Percentiles rank a stretch among this genome's conserved stretches.
Evolutionary conservation across 164 flowering plant species (phyloP).

Genomic region (Cinnamomum chago): DNA sequence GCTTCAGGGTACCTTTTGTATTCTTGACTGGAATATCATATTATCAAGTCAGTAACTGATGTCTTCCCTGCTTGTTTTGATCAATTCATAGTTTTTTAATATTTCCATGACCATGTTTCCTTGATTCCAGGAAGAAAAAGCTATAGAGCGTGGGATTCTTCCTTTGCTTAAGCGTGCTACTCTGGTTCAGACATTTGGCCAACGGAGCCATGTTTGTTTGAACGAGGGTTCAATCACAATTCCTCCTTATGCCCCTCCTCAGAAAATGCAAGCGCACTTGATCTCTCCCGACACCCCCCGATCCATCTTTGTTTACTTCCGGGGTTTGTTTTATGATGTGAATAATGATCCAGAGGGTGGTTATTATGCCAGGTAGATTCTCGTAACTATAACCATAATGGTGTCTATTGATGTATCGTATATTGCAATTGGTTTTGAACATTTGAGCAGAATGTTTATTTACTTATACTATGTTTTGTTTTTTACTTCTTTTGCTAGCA

Average conservation of each 20-base stretch:
- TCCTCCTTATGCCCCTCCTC: conserved; percentile 98
- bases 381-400: not conserved
- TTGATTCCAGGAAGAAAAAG: conserved; percentile 75
- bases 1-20: not conserved
- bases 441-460: not conserved
- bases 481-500: too few relatives aligned
- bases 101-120: not conserved
- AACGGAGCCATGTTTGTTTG: conserved; percentile 87
- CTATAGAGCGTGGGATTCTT: conserved; percentile 90
- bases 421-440: not conserved
- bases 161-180: conserved; percentile 82
- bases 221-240: conserved; percentile 86
- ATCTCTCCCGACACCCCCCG: conserved; percentile 83
- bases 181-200: conserved; percentile 96
- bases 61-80: not conserved
- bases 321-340: conserved; percentile 92
- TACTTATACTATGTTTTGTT: not conserved
- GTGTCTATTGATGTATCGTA: not conserved
- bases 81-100: not conserved
- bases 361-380: conserved; percentile 87
- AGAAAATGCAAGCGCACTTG: conserved; percentile 92
- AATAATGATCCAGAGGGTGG: conserved; percentile 97
- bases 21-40: not conserved
- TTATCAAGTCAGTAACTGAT: too few relatives aligned
- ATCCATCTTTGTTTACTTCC: conserved; percentile 92